Evolutionary conservation across 495 filamentous ascomycete species (phyloP), one percentile per base, ranked within the genome.

Genomic region (Hamigera avellanea): DNA sequence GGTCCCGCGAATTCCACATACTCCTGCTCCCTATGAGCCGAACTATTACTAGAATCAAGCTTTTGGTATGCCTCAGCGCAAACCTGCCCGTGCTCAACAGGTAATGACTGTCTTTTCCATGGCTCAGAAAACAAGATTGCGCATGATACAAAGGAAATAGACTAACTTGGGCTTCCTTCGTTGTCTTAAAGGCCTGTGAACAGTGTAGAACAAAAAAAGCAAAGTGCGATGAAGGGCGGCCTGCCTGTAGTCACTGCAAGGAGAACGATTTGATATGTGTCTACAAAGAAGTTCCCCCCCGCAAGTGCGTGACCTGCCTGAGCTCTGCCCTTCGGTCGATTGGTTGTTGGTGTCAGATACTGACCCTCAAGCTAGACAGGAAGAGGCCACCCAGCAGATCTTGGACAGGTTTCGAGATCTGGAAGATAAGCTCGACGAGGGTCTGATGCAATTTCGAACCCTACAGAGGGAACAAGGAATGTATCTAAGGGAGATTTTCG

Each of bases 211-310:
- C 69, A 14, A 63, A 73, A 40, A 78, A 78, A 45, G 72, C 73
- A n/a, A 78, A 78, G 46, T 78, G 73, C 37, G 73, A 78, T 30
- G 73, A 78, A 49, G 71, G 72, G 19, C 63, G 73, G 30, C 73
- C 73, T 0, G 50, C 59, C 21, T 78, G 73, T 48, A 71, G 70
- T 32, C 70, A 73, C 43, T 78, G 73, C 53, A 73, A 66, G 36
- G 73, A 76, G 39, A 72, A 72, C 16, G 61, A 53, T 33, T 48
- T 73, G 32, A 43, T 48, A 31, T 78, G 73, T 47, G 65, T 73
- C 15, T 78, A 78, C 39, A 70, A 73, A 52, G 73, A 74, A 53
- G 64, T 78, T 14, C 71, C 71, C 16, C 71, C 70, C 6, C 70
- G 72, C 34, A 78, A 76, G 68, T 75, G 40, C 32, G 67, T 59